Base-by-base conservation (phyloP, 164 flowering plant species). In the Stephania yunnanensis region DNA sequence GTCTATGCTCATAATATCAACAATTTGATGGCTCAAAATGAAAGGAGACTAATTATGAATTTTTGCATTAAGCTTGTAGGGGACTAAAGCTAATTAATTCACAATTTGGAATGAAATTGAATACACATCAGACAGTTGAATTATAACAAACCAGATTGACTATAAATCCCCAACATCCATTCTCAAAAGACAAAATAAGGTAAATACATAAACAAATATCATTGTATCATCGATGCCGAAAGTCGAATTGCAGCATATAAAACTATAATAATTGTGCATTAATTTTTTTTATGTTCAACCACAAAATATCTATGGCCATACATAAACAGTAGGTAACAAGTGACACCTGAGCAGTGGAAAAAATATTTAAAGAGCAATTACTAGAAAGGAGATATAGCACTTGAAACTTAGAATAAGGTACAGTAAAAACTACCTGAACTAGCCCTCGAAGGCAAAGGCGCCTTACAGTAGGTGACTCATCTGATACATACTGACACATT, bases 401-500 rank as follows among this genome's bases (percentile, higher is more conserved):
- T 68, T 46, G 50, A 70, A 11, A 19, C 19, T 31, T 10, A 31
- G 31, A 15, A 30, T 5, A 45, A 17, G 17, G 52, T 3, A 22
- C 30, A 82, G 42, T 36, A 48, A 58, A 50, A 70, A 74, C 65
- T 63, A 95, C 99, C 98, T 95, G 97, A 36, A 93, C 99, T 65
- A 95, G 86, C 61, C 99, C 98, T 82, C 89, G 88, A 69, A 95
- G 80, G 83, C 97, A 93, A 77, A 95, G 89, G 46, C 99, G 89
- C 78, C 98, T 89, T 64, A 93, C 98, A 67, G 89, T 87, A 50
- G 99, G 89, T 73, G 98, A 93, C 72, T 92, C 97, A 83, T 95
- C 97, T 46, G 97, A 90, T 72, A 88, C 95, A 89, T 91, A 94
- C 63, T 85, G 87, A 78, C 96, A 93, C 74, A 95, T 70, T 30